Evolutionary conservation across 2,329 filamentous ascomycete species (phyloP), one percentile per base, ranked within the genome.

Genomic region (Exophiala oligosperma): DNA sequence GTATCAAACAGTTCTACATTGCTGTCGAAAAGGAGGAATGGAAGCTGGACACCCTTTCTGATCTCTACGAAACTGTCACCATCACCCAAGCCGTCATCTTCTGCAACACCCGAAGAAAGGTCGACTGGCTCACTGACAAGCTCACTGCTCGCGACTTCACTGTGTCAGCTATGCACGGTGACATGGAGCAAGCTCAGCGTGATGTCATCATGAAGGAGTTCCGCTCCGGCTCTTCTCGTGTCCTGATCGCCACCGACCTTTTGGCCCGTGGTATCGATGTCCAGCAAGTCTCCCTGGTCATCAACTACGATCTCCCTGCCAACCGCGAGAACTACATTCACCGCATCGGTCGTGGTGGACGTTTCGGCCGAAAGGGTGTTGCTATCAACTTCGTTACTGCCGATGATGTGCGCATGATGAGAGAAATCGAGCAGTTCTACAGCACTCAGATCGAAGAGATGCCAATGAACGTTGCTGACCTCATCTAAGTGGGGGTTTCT

Each of bases 261-360:
- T 84, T 97, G 77, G 94, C 94, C 76, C 93, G 94, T 89, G 94
- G 94, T 88, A 99, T 99, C 80, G 94, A 99, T 79, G 94, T 99
- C 73, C 94, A 99, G 84, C 94, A 99, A 83, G 94, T 99, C 64
- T 97, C 93, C 60, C 84, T 99, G 76, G 94, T 99, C 82, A 99
- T 99, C 86, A 99, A 99, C 88, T 99, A 99, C 82, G 94, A 99
- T 77, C 84, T 99, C 57, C 94, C 94, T 69, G 91, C 92, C 79
- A 97, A 97, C 86, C 92, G 93, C 73, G 94, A 99, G 84, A 99
- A 97, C 87, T 99, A 99, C 87, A 99, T 99, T 74, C 94, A 99
- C 82, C 90, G 94, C 77, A 99, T 99, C 74, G 94, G 94, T 86
- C 93, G 94, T 87, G 92, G 92, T 83, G 94, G 94, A 82, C 92